These are phyloP conservation scores for Blastocladiella britannica DNA, from an alignment of 192 early-diverging fungal species.

Conservation along the genomic window DNA sequence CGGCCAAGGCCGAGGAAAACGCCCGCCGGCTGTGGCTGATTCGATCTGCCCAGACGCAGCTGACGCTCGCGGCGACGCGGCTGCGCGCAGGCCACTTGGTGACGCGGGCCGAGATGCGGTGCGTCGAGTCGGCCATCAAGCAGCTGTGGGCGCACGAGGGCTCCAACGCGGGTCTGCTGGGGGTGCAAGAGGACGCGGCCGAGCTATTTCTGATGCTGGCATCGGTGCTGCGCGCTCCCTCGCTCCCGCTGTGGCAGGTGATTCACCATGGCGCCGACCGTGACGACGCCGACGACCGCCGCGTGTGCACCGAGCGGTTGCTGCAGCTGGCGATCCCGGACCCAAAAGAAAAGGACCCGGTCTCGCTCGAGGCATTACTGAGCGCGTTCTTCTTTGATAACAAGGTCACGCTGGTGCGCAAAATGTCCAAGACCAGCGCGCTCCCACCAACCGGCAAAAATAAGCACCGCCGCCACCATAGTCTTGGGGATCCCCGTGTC, in stretches of 20 bases:
- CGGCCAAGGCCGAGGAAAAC: background rate
- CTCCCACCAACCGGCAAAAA: too few relatives aligned
- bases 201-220: background rate
- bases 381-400: background rate
- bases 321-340: background rate
- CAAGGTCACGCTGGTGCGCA: background rate
- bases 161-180: background rate
- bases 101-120: background rate
- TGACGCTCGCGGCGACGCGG: background rate
- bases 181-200: background rate
- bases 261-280: background rate
- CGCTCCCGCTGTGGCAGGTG: background rate
- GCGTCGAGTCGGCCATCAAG: background rate
- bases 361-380: background rate
- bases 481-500: too few relatives aligned
- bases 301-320: background rate
- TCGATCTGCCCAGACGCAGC: background rate
- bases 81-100: background rate
- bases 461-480: too few relatives aligned
- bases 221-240: background rate
- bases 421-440: too few relatives aligned
- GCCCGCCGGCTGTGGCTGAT: background rate
- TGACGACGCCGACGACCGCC: background rate
- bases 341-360: background rate
- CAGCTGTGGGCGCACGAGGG: background rate